These are phyloP conservation scores for Alliaria petiolata DNA, from an alignment of 345 rosid genomes.

Conservation along the genomic window DNA sequence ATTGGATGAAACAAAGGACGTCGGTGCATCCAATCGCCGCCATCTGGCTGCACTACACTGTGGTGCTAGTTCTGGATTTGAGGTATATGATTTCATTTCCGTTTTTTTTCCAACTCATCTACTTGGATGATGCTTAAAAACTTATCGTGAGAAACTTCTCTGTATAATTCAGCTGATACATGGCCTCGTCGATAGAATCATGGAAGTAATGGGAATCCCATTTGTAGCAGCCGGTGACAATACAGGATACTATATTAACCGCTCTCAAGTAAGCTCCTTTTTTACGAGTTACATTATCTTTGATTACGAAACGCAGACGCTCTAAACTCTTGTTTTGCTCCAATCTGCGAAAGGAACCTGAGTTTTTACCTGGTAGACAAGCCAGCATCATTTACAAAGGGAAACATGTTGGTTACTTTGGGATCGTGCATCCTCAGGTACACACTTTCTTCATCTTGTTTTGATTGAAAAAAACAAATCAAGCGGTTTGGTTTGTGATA, in stretches of 20 bases:
- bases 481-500: background rate
- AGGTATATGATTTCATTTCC: constrained; percentile 44
- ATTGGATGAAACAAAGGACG: constrained; percentile 69
- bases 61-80: constrained; percentile 93
- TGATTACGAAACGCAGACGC: background rate
- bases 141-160: background rate
- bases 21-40: constrained; percentile 74
- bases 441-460: background rate
- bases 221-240: constrained; percentile 53
- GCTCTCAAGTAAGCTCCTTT: constrained; percentile 54
- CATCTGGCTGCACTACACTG: constrained; percentile 76
- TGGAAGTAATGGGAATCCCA: constrained; percentile 78
- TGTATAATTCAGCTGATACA: constrained; percentile 62
- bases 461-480: background rate
- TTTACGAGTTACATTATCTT: background rate
- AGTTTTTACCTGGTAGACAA: constrained; percentile 78
- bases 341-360: constrained; percentile 54
- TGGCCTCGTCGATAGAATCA: constrained; percentile 79
- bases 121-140: background rate
- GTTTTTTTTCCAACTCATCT: background rate
- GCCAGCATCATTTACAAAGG: constrained; percentile 78
- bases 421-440: constrained; percentile 90
- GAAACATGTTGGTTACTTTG: constrained; percentile 65
- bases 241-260: constrained; percentile 57
- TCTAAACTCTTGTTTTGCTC: background rate